These are phyloP conservation scores for Asterophora lycoperdoides DNA, from an alignment of 768 basidiomycete species.

Conservation along the genomic window DNA sequence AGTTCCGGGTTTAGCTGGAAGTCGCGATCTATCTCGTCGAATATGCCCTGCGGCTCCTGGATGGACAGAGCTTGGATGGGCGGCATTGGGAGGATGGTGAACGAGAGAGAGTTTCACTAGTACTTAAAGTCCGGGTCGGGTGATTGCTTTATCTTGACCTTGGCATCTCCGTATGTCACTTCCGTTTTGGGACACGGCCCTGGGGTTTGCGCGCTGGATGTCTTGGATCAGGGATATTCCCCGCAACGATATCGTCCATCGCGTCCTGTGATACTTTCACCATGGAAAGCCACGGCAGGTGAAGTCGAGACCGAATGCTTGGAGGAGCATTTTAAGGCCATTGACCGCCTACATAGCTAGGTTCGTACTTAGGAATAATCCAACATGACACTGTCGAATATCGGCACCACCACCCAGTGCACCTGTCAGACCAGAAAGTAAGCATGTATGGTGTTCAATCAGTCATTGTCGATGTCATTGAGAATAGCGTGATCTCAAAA, in stretches of 20 bases:
- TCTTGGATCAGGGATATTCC: background rate
- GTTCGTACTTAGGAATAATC: too few species aligned
- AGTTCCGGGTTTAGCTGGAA: conserved; percentile 62
- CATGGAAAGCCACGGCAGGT: too few species aligned
- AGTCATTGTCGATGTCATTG: too few species aligned
- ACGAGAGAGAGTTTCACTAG: conserved; percentile 14
- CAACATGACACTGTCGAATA: too few species aligned
- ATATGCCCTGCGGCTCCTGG: conserved; percentile 41
- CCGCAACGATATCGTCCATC: conserved; percentile 11
- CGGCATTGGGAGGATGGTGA: conserved; percentile 31
- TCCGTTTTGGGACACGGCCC: conserved; percentile 27
- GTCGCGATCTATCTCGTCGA: conserved; percentile 65
- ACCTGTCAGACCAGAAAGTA: too few species aligned
- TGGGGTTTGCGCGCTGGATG: background rate
- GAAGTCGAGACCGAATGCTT: too few species aligned
- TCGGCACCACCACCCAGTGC: too few species aligned
- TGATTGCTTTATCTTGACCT: conserved; percentile 5
- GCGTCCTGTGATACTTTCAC: background rate
- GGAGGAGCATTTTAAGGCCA: too few species aligned
- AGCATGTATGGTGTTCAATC: too few species aligned
- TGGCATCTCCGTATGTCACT: conserved; percentile 29
- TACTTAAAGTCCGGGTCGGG: background rate
- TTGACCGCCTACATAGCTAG: too few species aligned
- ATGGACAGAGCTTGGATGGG: conserved; percentile 40
- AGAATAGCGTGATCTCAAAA: too few species aligned